phyloP scores from a whole-genome alignment of 306 rosid species.

The Betula pendula region DNA sequence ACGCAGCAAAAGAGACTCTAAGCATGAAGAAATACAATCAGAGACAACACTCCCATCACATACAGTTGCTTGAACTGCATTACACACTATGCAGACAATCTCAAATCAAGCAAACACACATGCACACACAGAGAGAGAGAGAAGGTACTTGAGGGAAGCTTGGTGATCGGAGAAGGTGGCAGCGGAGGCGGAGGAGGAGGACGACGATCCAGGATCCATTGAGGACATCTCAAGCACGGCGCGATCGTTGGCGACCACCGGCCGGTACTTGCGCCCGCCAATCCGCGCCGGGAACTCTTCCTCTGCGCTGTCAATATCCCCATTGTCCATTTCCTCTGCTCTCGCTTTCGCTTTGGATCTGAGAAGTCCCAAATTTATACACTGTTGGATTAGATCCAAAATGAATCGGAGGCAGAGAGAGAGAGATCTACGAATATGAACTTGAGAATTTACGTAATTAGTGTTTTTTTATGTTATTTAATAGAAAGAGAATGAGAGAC shows the following conservation, averaged over 20 bases:
- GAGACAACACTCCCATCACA: background rate
- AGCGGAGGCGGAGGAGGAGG: constrained; percentile 41
- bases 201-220: constrained; percentile 81
- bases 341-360: background rate
- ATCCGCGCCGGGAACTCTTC: constrained; percentile 55
- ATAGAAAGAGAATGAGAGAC: constrained; percentile 7
- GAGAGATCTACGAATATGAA: too few species aligned
- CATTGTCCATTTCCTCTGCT: constrained; percentile 58
- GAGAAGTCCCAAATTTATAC: background rate
- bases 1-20: background rate
- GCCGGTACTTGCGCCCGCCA: constrained; percentile 76
- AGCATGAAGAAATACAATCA: background rate
- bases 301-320: constrained; percentile 75
- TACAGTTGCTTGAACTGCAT: background rate
- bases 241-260: constrained; percentile 89
- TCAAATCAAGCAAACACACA: background rate
- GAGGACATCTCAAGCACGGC: constrained; percentile 98
- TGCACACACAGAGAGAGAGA: background rate
- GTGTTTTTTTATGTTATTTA: too few species aligned
- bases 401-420: background rate
- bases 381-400: constrained; percentile 8
- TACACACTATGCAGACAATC: background rate
- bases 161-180: constrained; percentile 44
- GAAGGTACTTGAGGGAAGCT: constrained; percentile 59
- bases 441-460: too few species aligned